Conservation (phyloP, 192 early-diverging fungal genomes). For the Mortierella hygrophila region DNA sequence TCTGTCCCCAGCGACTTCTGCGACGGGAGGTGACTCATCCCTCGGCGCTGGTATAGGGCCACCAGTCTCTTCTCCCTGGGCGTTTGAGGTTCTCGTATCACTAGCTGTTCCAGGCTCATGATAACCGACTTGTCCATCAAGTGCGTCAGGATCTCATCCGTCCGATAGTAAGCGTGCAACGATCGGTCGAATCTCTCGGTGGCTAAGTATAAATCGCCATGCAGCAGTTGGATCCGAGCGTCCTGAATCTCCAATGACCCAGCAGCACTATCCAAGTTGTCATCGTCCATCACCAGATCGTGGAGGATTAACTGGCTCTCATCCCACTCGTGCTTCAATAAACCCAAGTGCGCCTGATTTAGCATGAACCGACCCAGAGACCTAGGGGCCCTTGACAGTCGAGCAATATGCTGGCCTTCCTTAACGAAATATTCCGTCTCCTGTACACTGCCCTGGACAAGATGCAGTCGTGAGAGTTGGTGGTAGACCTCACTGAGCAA, state of each 20-base stretch:
- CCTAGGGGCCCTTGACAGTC: slow-evolving; percentile 54
- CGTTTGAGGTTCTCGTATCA: slow-evolving; percentile 62
- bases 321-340: slow-evolving; percentile 59
- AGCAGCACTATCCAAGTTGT: neutral
- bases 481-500: slow-evolving; percentile 61
- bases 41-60: neutral
- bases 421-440: slow-evolving; percentile 76
- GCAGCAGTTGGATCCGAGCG: slow-evolving; percentile 52
- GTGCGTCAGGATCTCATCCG: slow-evolving; percentile 61
- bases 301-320: slow-evolving; percentile 59
- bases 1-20: neutral
- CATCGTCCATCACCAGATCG: slow-evolving; percentile 44
- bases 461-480: slow-evolving; percentile 64
- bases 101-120: slow-evolving; percentile 60
- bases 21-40: neutral
- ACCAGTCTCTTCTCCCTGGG: slow-evolving; percentile 61
- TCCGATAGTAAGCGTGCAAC: slow-evolving; percentile 59
- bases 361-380: slow-evolving; percentile 57
- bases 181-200: slow-evolving; percentile 59
- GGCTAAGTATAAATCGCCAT: slow-evolving; percentile 65
- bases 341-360: slow-evolving; percentile 67
- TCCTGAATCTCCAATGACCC: slow-evolving; percentile 42
- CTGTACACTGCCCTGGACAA: slow-evolving; percentile 67
- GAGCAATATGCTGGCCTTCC: slow-evolving; percentile 68
- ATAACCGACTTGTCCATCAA: slow-evolving; percentile 70